These are phyloP conservation scores for Besnoitia besnoiti DNA, from an alignment of 169 alveolate species.

Conservation along the genomic window DNA sequence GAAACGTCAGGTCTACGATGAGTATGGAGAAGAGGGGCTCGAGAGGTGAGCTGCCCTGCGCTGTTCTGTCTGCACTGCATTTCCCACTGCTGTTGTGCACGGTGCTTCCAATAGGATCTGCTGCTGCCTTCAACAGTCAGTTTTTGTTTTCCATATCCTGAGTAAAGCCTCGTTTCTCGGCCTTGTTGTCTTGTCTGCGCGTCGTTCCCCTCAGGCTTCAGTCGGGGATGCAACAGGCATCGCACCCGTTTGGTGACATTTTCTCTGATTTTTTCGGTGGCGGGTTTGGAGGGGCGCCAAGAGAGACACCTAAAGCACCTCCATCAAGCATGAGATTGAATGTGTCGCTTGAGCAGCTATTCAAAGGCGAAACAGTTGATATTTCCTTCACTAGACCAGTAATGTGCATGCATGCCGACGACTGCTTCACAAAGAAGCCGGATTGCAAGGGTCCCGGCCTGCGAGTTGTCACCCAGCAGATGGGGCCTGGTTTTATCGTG, in stretches of 20 bases:
- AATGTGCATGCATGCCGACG: conserved; percentile 73
- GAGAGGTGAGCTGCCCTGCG: conserved; percentile 43
- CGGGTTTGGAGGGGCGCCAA: conserved; percentile 66
- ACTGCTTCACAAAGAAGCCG: conserved; percentile 68
- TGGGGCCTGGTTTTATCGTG: conserved; percentile 80
- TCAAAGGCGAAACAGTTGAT: conserved; percentile 66
- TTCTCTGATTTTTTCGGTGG: conserved; percentile 53
- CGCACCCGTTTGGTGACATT: conserved; percentile 44
- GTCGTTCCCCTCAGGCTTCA: neutral
- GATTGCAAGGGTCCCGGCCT: conserved; percentile 79
- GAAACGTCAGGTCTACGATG: conserved; percentile 77
- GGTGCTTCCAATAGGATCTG: neutral
- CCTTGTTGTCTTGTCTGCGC: too few species aligned
- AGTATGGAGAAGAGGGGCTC: conserved; percentile 65
- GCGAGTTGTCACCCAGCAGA: conserved; percentile 73
- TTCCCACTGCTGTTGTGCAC: neutral
- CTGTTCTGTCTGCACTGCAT: neutral
- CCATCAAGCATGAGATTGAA: conserved; percentile 59
- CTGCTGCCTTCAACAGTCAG: neutral
- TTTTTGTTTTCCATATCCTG: neutral
- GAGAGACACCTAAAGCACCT: conserved; percentile 69
- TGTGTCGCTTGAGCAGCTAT: conserved; percentile 74
- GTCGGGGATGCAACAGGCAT: conserved; percentile 60
- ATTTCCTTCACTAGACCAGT: conserved; percentile 75
- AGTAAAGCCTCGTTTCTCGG: too few species aligned